Conservation (phyloP, 441 rosid genomes). For the Populus hybrid region DNA sequence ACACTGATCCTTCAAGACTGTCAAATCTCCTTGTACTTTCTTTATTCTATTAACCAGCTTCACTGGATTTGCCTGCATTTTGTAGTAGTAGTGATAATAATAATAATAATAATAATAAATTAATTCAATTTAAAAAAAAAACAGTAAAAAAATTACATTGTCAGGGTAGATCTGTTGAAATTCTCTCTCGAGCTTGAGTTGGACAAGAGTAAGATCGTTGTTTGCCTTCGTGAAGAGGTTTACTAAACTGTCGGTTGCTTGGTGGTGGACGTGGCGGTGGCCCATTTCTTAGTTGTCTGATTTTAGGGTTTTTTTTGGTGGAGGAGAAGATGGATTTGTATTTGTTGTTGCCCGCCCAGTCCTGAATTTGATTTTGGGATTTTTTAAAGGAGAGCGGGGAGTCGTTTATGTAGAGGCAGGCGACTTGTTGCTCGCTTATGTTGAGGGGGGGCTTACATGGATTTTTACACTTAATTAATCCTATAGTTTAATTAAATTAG, state of each 20-base stretch:
- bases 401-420: background rate
- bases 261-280: constrained; percentile 42
- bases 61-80: constrained; percentile 70
- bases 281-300: constrained; percentile 34
- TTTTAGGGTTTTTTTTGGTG: background rate
- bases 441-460: background rate
- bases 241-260: constrained; percentile 51
- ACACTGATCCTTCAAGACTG: constrained; percentile 64
- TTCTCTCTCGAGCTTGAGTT: constrained; percentile 6
- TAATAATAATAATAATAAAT: background rate
- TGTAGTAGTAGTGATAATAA: background rate
- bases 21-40: constrained; percentile 68
- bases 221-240: constrained; percentile 59
- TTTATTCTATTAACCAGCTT: constrained; percentile 67
- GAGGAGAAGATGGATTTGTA: background rate
- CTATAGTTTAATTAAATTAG: background rate
- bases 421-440: background rate
- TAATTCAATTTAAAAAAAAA: no score
- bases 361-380: background rate
- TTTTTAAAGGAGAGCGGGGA: background rate
- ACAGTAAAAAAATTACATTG: constrained; percentile 5
- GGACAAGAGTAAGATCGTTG: constrained; percentile 59
- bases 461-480: background rate
- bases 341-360: background rate
- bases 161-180: no score